These are phyloP conservation scores for Colletotrichum sp. DNA, from an alignment of 2,329 filamentous ascomycete species.

Conservation along the genomic window DNA sequence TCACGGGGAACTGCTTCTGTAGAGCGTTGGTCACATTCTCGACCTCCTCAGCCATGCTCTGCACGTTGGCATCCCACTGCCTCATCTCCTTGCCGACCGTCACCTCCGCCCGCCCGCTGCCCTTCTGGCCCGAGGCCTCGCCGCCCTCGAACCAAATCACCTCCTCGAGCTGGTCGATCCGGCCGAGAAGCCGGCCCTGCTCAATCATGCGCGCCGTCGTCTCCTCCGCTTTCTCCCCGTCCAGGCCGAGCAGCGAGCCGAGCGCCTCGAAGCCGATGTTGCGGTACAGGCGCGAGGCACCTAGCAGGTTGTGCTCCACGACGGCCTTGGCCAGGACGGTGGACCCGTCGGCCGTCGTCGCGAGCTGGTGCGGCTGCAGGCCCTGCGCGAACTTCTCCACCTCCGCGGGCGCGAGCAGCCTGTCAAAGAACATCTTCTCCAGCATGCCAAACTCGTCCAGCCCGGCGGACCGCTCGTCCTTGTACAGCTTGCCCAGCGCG, in stretches of 20 bases:
- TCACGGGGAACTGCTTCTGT: conserved; percentile 77
- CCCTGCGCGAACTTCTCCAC: conserved; percentile 84
- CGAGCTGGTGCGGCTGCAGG: conserved; percentile 86
- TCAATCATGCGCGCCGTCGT: conserved; percentile 97
- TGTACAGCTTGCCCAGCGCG: conserved; percentile 84
- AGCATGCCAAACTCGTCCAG: conserved; percentile 85
- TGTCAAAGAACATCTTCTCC: conserved; percentile 97
- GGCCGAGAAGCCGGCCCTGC: conserved; percentile 84
- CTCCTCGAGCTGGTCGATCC: conserved; percentile 92
- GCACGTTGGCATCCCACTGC: conserved; percentile 89
- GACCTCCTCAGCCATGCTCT: conserved; percentile 85
- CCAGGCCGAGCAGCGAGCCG: conserved; percentile 77
- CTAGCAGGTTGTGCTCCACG: conserved; percentile 93
- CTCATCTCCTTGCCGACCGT: conserved; percentile 74
- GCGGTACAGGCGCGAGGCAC: conserved; percentile 77
- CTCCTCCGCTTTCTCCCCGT: conserved; percentile 82
- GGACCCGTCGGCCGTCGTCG: conserved; percentile 85
- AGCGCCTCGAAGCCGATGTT: conserved; percentile 81
- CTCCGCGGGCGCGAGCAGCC: conserved; percentile 80
- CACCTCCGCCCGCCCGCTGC: conserved; percentile 68
- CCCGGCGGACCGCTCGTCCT: conserved; percentile 81
- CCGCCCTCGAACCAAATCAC: conserved; percentile 85
- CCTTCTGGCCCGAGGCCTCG: conserved; percentile 72
- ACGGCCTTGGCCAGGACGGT: conserved; percentile 94
- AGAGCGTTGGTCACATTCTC: conserved; percentile 84